Conservation (phyloP, 2,329 filamentous ascomycete genomes). For the Trichoderma hamatum region DNA sequence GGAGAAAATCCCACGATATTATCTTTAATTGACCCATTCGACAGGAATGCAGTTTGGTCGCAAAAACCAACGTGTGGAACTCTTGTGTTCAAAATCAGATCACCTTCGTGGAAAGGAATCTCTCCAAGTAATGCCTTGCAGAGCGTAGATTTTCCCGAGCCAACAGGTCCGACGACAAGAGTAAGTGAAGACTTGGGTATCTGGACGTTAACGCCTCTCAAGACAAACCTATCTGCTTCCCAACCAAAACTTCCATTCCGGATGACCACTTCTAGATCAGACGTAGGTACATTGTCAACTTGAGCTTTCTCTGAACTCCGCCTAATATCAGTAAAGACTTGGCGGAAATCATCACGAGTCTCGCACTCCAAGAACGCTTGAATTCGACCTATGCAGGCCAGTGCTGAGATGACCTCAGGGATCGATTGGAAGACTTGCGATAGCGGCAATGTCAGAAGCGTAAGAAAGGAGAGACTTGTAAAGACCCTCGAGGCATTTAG, state of each 20-base stretch:
- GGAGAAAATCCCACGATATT: conserved; percentile 37
- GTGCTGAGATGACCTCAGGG: conserved; percentile 37
- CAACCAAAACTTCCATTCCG: conserved; percentile 34
- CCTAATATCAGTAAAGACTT: background rate
- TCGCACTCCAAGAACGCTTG: conserved; percentile 43
- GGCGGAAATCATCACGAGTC: conserved; percentile 33
- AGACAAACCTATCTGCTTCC: conserved; percentile 33
- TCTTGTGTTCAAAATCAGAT: conserved; percentile 11
- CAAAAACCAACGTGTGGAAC: conserved; percentile 23
- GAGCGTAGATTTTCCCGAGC: conserved; percentile 34
- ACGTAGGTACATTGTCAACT: background rate
- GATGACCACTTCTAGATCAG: conserved; percentile 4
- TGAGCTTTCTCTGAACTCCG: background rate
- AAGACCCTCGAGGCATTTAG: conserved; percentile 39
- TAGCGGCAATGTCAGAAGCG: conserved; percentile 41
- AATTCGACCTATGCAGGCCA: conserved; percentile 42
- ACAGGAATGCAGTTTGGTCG: conserved; percentile 34
- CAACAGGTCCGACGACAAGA: conserved; percentile 38
- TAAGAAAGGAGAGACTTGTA: conserved; percentile 40
- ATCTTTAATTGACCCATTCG: conserved; percentile 32
- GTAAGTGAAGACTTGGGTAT: conserved; percentile 33
- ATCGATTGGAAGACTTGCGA: conserved; percentile 38
- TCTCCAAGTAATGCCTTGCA: conserved; percentile 33
- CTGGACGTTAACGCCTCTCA: conserved; percentile 29
- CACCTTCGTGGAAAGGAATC: conserved; percentile 29